Evolutionary conservation across 2,329 filamentous ascomycete species (phyloP).

Genomic region (Penicillium griseofulvum): DNA sequence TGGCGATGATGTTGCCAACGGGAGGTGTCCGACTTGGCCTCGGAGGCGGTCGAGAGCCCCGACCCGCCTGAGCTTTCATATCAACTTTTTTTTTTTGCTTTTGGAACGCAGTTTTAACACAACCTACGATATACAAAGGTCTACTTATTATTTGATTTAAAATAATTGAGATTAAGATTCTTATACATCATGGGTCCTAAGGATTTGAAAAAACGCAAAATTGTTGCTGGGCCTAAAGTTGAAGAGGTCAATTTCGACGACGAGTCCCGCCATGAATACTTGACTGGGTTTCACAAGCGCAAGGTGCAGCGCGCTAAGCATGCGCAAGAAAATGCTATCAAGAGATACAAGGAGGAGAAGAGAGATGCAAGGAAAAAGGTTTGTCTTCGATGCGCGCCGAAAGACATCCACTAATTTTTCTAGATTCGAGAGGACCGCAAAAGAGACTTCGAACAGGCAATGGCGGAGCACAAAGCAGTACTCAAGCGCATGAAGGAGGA

Average conservation of each 20-base stretch:
- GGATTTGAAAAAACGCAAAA: slow-evolving; percentile 65
- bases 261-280: slow-evolving; percentile 75
- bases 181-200: slow-evolving; percentile 49
- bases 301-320: slow-evolving; percentile 81
- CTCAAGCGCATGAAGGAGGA: slow-evolving; percentile 59
- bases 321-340: slow-evolving; percentile 77
- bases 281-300: slow-evolving; percentile 96
- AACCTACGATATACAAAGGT: not conserved
- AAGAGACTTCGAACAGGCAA: slow-evolving; percentile 76
- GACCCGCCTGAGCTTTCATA: slow-evolving; percentile 28
- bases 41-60: slow-evolving; percentile 38
- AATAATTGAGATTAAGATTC: not conserved
- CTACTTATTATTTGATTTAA: not conserved
- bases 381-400: slow-evolving; percentile 15
- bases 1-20: slow-evolving; percentile 31
- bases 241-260: slow-evolving; percentile 86
- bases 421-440: slow-evolving; percentile 82
- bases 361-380: slow-evolving; percentile 74
- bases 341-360: slow-evolving; percentile 74
- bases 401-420: slow-evolving; percentile 7
- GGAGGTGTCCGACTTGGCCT: slow-evolving; percentile 27
- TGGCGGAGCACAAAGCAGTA: slow-evolving; percentile 70
- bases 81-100: slow-evolving; percentile 21
- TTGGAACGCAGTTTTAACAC: not conserved
- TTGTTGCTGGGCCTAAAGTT: slow-evolving; percentile 46